A percentile compares a stretch with the other conserved stretches of the same genome.
Conservation (phyloP, 2,329 filamentous ascomycete genomes). For the Parafenestella ontariensis region DNA sequence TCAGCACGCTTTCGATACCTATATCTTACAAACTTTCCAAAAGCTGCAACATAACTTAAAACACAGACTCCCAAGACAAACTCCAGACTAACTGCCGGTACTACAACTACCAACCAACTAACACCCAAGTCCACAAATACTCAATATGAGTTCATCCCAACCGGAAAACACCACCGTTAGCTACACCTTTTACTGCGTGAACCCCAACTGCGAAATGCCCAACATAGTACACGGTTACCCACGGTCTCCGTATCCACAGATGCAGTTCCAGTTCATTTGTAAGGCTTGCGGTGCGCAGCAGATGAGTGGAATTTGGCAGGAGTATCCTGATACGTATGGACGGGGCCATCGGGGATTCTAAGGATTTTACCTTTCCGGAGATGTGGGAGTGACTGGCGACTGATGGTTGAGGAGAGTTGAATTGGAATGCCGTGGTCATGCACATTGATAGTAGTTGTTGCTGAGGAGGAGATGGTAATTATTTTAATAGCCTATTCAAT, state of each 20-base stretch:
- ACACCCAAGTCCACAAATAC: background rate
- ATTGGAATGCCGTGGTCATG: background rate
- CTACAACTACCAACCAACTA: too few species aligned
- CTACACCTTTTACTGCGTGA: conserved; percentile 4
- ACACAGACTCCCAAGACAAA: background rate
- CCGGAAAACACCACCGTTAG: background rate
- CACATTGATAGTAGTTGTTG: background rate
- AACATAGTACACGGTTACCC: conserved; percentile 3
- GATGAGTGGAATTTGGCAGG: conserved; percentile 9
- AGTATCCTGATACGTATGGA: conserved; percentile 1
- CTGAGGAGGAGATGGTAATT: background rate
- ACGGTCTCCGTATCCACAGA: conserved; percentile 7
- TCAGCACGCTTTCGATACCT: background rate
- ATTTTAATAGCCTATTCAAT: background rate
- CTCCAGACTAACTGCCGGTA: too few species aligned
- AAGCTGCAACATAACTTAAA: background rate
- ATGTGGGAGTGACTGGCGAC: background rate
- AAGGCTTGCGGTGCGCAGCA: conserved; percentile 4
- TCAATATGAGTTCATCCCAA: background rate
- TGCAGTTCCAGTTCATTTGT: conserved; percentile 7
- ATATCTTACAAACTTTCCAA: background rate
- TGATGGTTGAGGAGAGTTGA: background rate
- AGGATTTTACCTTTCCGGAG: background rate
- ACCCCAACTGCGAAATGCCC: conserved; percentile 1
- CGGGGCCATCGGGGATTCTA: background rate